Conservation (phyloP, 768 basidiomycete genomes). For the Suillus subluteus region DNA sequence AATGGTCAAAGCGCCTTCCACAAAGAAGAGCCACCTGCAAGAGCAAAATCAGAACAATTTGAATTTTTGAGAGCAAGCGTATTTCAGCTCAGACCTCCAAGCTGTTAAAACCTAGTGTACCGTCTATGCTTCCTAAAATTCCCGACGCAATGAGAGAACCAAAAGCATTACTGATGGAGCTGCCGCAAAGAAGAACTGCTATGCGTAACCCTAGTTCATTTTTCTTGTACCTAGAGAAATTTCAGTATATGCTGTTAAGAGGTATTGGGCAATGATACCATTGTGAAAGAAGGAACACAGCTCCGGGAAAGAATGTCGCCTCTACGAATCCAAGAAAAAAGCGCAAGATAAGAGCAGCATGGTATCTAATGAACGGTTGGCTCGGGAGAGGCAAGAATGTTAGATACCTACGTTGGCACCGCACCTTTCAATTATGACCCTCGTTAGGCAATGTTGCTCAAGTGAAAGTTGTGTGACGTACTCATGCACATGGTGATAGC, state of each 20-base stretch:
- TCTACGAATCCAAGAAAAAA: conserved; percentile 76
- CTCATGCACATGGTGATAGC: conserved; percentile 56
- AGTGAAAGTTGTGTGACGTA: conserved; percentile 20
- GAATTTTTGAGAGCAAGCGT: background rate
- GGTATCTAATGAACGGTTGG: conserved; percentile 44
- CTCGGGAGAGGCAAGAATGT: background rate
- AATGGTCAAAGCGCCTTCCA: conserved; percentile 63
- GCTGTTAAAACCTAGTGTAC: conserved; percentile 64
- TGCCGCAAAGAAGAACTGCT: conserved; percentile 69
- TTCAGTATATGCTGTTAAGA: background rate
- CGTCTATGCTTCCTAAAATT: conserved; percentile 72
- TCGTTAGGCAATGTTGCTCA: conserved; percentile 6
- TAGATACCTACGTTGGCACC: conserved; percentile 30
- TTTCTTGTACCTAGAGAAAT: conserved; percentile 50
- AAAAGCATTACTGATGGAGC: conserved; percentile 78
- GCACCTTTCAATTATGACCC: conserved; percentile 30
- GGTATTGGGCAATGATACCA: conserved; percentile 42
- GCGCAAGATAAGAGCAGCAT: conserved; percentile 52
- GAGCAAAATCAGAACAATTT: background rate
- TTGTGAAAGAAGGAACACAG: conserved; percentile 65
- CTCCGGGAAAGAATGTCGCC: conserved; percentile 70
- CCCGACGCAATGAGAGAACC: conserved; percentile 76
- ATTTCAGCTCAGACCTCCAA: conserved; percentile 58
- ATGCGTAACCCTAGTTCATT: conserved; percentile 69
- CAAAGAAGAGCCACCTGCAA: conserved; percentile 69